Conservation (phyloP, 1,284 basidiomycete species). For the Cryptococcus sp. region DNA sequence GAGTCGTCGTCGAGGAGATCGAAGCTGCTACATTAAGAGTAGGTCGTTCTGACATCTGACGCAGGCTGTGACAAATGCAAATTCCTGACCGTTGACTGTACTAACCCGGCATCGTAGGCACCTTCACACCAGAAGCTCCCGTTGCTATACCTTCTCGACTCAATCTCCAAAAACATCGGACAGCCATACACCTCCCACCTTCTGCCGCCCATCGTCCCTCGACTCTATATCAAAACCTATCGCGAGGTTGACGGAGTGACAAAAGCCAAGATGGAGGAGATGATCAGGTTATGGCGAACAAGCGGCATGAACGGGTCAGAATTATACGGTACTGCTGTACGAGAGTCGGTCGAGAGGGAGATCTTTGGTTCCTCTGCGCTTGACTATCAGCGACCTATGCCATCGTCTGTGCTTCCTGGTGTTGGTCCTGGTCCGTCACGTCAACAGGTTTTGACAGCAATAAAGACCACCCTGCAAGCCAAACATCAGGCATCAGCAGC, state of each 20-base stretch:
- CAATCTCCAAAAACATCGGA: constrained; percentile 92
- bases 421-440: constrained; percentile 11
- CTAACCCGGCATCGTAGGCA: constrained; percentile 60
- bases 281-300: constrained; percentile 87
- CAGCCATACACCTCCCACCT: constrained; percentile 84
- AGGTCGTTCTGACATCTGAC: constrained; percentile 27
- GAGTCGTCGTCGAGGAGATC: constrained; percentile 82
- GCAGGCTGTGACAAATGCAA: too few species aligned
- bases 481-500: constrained; percentile 44
- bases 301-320: constrained; percentile 76
- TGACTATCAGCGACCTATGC: background rate
- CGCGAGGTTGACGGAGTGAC: constrained; percentile 76
- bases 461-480: constrained; percentile 33
- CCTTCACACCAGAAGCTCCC: constrained; percentile 89
- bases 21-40: constrained; percentile 77
- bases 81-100: background rate
- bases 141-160: constrained; percentile 91
- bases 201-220: constrained; percentile 66
- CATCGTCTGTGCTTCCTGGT: background rate
- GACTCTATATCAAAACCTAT: constrained; percentile 81
- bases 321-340: constrained; percentile 58
- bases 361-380: constrained; percentile 37
- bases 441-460: constrained; percentile 21
- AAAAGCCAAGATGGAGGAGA: constrained; percentile 91
- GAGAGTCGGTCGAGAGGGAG: constrained; percentile 41